Evolutionary conservation across 495 filamentous ascomycete species (phyloP), one percentile per base, ranked within the genome.

Genomic region (Aspergillus funiculosus): DNA sequence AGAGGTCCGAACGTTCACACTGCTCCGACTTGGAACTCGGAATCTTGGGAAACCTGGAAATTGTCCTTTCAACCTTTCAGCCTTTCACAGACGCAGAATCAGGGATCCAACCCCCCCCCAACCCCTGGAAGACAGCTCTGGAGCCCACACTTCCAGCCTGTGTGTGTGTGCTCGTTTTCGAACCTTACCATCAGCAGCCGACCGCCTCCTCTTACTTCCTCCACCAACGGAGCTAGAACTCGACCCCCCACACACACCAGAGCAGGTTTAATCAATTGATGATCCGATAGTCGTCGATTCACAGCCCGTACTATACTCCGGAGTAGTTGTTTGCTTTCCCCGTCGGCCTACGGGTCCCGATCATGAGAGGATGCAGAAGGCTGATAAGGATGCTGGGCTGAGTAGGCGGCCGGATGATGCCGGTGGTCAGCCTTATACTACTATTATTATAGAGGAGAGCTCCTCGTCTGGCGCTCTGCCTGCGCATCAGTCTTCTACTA

Each of bases 301-400:
- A 8, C 40, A 19, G 20, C 20, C 22, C 22, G 8, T 36, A n/a
- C 19, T 24, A 9, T 11, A 10, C 8, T 6, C 3, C 22, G 17
- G 11, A 26, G 28, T 4, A 39, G 37, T 14, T 39, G 21, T 15
- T 21, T 39, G 10, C n/a, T n/a, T n/a, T n/a, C n/a, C n/a, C n/a
- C n/a, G n/a, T n/a, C n/a, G n/a, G n/a, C n/a, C n/a, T n/a, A n/a
- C n/a, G 17, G 22, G 39, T 26, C 31, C 46, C 39, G 50, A 56
- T 46, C 40, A 59, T 59, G 56, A 53, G 45, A 59, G 35, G 14
- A 60, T 60, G 57, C 46, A 57, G 51, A 48, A 56, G 40, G 44
- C 39, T 35, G 39, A 41, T 26, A 30, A 47, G 19, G 40, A 48
- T 24, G 15, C 46, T 25, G 44, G 34, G 24, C 29, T 45, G 20